A percentile compares a stretch with the other conserved stretches of the same genome.
These are phyloP conservation scores for Solanum hybrid DNA, from an alignment of 305 asterid species.

Conservation along the genomic window DNA sequence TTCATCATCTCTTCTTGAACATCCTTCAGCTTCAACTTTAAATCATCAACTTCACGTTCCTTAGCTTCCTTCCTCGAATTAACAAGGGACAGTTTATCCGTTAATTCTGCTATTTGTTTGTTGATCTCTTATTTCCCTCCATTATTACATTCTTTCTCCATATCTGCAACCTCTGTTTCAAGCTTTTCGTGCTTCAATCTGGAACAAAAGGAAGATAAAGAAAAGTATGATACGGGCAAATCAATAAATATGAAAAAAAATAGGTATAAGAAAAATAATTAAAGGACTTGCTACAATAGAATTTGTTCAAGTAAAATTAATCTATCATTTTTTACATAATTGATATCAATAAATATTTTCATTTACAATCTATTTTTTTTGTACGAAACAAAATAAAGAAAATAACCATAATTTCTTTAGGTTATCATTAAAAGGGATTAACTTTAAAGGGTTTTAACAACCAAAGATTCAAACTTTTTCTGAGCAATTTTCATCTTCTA, in stretches of 20 bases:
- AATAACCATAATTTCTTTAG: background rate
- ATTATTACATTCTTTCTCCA: conserved; percentile 19
- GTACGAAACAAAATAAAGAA: background rate
- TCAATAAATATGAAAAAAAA: too few relatives aligned
- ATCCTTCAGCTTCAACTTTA: conserved; percentile 24
- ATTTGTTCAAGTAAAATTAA: background rate
- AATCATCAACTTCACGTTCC: conserved; percentile 25
- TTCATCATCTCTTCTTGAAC: background rate
- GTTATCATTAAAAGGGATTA: background rate
- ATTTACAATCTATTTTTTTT: background rate
- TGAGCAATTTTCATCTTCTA: too few relatives aligned
- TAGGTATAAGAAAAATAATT: background rate
- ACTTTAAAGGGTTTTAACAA: background rate
- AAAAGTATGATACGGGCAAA: background rate
- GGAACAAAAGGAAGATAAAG: too few relatives aligned
- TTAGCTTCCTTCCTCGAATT: conserved; percentile 20
- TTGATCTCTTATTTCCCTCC: conserved; percentile 33
- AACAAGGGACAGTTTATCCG: conserved; percentile 26
- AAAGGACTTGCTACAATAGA: background rate
- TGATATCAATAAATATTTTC: background rate
- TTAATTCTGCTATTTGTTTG: conserved; percentile 29
- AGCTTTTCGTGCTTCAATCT: conserved; percentile 23
- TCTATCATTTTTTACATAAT: background rate
- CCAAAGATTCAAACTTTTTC: background rate
- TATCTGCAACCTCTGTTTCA: background rate